A percentile compares a stretch with the other conserved stretches of the same genome.
These are phyloP conservation scores for Gossypium davidsonii DNA, from an alignment of 441 rosid genomes.

Conservation along the genomic window DNA sequence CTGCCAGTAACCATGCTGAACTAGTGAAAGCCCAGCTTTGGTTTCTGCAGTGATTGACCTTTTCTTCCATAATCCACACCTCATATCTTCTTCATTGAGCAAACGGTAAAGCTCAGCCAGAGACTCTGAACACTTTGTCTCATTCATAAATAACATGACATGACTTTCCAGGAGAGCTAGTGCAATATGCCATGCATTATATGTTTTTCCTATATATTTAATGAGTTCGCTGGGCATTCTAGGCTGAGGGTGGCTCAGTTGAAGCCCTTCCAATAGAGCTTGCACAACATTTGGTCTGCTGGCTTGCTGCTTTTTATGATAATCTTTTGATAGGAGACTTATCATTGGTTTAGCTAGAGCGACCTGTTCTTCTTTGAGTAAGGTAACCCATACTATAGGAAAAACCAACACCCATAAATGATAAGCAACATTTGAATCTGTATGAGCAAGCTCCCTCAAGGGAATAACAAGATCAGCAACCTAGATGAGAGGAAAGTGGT, in stretches of 20 bases:
- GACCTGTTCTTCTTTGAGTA: slow-evolving; percentile 81
- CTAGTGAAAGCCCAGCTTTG: slow-evolving; percentile 89
- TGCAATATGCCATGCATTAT: slow-evolving; percentile 98
- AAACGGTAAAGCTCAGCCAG: slow-evolving; percentile 93
- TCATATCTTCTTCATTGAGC: slow-evolving; percentile 96
- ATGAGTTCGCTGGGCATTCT: slow-evolving; percentile 98
- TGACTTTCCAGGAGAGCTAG: slow-evolving; percentile 92
- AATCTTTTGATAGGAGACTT: slow-evolving; percentile 77
- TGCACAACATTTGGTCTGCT: slow-evolving; percentile 96
- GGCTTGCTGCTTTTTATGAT: slow-evolving; percentile 91
- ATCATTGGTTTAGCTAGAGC: slow-evolving; percentile 89
- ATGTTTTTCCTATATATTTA: slow-evolving; percentile 91
- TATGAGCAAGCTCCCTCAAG: slow-evolving; percentile 88
- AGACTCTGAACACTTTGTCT: slow-evolving; percentile 81
- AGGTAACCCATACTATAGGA: slow-evolving; percentile 96
- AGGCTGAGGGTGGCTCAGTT: slow-evolving; percentile 98
- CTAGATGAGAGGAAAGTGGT: slow-evolving; percentile 31
- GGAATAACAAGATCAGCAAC: slow-evolving; percentile 92
- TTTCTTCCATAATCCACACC: slow-evolving; percentile 97
- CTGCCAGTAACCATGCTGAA: slow-evolving; percentile 99
- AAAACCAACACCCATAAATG: slow-evolving; percentile 97
- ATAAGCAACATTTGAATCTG: slow-evolving; percentile 92
- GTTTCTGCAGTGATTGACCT: slow-evolving; percentile 88
- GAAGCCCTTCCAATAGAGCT: slow-evolving; percentile 98
- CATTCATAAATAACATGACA: slow-evolving; percentile 78